These are phyloP conservation scores for Triticum dicoccoides DNA, from an alignment of 176 grass and related monocot genomes.

Conservation along the genomic window DNA sequence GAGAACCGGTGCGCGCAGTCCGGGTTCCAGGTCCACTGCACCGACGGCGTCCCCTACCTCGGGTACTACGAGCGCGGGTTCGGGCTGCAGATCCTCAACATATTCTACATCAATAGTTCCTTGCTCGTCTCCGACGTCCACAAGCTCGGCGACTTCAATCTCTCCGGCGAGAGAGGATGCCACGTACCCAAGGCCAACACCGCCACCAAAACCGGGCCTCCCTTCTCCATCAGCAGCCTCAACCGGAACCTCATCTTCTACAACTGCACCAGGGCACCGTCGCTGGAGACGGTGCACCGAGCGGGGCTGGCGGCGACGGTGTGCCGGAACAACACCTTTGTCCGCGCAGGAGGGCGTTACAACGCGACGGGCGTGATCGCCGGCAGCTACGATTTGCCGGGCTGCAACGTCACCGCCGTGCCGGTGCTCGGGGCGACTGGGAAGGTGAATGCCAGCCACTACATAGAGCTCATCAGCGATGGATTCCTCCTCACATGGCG, in stretches of 20 bases:
- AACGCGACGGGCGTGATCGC: background rate
- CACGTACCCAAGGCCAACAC: background rate
- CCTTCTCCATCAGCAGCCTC: background rate
- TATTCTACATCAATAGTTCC: background rate
- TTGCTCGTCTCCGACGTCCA: constrained; percentile 6
- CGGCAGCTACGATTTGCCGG: background rate
- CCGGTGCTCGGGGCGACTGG: background rate
- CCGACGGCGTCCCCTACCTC: background rate
- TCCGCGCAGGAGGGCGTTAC: background rate
- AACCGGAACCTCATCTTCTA: constrained; percentile 39
- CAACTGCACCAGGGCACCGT: background rate
- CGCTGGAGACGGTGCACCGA: accelerated
- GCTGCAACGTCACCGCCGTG: background rate
- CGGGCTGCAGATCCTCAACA: background rate
- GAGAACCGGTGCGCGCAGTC: accelerated
- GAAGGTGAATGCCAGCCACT: background rate
- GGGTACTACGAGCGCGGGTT: accelerated
- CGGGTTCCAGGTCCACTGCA: background rate
- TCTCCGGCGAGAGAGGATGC: background rate
- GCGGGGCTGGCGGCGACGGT: background rate
- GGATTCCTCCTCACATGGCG: constrained; percentile 37
- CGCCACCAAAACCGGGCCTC: background rate
- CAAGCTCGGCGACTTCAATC: background rate
- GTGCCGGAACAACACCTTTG: background rate
- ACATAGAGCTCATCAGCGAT: background rate